Percentiles rank a stretch among this genome's conserved stretches.
These are phyloP conservation scores for Ramaria sp. DNA, from an alignment of 768 basidiomycete species.

Conservation along the genomic window DNA sequence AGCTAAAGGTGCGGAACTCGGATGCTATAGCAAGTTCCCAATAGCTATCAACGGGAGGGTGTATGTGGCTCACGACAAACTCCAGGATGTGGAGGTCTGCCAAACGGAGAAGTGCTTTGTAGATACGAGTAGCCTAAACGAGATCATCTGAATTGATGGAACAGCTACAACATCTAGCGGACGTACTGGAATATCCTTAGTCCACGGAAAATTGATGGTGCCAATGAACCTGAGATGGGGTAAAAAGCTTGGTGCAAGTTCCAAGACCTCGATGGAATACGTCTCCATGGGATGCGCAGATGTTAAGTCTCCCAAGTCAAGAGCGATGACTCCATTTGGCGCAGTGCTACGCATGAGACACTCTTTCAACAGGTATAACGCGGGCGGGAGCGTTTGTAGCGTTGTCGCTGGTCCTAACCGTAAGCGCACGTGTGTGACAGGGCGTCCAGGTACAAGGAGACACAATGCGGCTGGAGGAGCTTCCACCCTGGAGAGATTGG, in stretches of 20 bases:
- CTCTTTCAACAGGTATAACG: not conserved
- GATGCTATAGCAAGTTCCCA: slow-evolving; percentile 3
- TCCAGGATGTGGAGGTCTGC: slow-evolving; percentile 3
- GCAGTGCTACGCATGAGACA: slow-evolving; percentile 1
- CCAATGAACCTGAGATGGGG: slow-evolving; percentile 4
- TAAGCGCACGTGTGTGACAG: slow-evolving; percentile 3
- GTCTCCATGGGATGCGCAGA: not conserved
- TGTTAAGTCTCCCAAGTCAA: slow-evolving; percentile 6
- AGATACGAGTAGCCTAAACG: not conserved
- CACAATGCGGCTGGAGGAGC: slow-evolving; percentile 2
- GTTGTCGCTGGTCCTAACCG: not conserved
- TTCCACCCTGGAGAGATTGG: not conserved
- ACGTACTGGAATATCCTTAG: slow-evolving; percentile 4
- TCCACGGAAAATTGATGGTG: slow-evolving; percentile 3
- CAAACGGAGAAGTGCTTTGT: slow-evolving; percentile 1
- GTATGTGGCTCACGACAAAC: slow-evolving; percentile 4
- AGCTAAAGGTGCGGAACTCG: slow-evolving; percentile 3
- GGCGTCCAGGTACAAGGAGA: slow-evolving; percentile 7
- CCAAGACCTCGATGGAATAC: slow-evolving; percentile 6
- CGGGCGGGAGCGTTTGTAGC: slow-evolving; percentile 1
- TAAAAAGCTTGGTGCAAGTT: slow-evolving; percentile 4
- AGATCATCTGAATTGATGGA: not conserved
- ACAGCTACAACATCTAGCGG: not conserved
- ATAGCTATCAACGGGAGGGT: slow-evolving; percentile 1
- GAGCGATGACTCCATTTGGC: not conserved